phyloP scores from a whole-genome alignment of 768 basidiomycete species.

The Tulasnella sp. region DNA sequence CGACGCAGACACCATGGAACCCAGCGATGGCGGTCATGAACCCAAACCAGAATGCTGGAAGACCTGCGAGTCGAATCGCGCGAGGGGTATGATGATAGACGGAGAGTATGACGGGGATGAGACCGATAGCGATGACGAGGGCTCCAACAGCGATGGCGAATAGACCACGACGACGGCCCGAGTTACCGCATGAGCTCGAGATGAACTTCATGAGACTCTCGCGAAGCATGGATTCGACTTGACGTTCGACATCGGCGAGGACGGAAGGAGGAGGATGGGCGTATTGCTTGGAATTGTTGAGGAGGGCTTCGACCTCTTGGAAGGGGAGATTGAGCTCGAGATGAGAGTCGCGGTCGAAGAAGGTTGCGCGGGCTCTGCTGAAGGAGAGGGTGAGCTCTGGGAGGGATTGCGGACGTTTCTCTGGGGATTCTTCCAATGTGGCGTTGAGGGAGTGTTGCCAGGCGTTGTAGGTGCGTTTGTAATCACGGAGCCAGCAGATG shows the following conservation, averaged over 20 bases:
- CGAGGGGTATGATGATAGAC: neutral
- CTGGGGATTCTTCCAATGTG: neutral
- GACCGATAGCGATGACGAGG: constrained; percentile 15
- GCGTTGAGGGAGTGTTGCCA: neutral
- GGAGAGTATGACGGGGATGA: constrained; percentile 18
- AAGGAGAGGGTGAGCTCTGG: constrained; percentile 4
- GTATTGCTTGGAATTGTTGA: neutral
- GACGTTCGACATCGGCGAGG: constrained; percentile 7
- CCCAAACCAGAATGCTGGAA: constrained; percentile 21
- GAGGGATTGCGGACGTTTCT: neutral
- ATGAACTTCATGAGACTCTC: constrained; percentile 17
- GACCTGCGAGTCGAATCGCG: constrained; percentile 15
- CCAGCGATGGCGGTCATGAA: constrained; percentile 18
- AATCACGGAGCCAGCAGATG: constrained; percentile 15
- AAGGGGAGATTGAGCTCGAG: constrained; percentile 14
- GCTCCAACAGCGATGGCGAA: constrained; percentile 19
- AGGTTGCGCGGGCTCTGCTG: constrained; percentile 9
- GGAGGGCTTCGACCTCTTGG: neutral
- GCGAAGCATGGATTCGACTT: constrained; percentile 16
- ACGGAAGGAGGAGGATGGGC: constrained; percentile 5
- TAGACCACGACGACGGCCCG: constrained; percentile 17
- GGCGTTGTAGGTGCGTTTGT: neutral
- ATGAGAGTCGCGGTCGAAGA: constrained; percentile 5
- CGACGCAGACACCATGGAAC: constrained; percentile 21
- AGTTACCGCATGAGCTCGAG: constrained; percentile 14